A percentile compares a stretch with the other conserved stretches of the same genome.
Evolutionary conservation across 495 filamentous ascomycete genomes (phyloP).

Genomic region (Tuber umbilicatum): DNA sequence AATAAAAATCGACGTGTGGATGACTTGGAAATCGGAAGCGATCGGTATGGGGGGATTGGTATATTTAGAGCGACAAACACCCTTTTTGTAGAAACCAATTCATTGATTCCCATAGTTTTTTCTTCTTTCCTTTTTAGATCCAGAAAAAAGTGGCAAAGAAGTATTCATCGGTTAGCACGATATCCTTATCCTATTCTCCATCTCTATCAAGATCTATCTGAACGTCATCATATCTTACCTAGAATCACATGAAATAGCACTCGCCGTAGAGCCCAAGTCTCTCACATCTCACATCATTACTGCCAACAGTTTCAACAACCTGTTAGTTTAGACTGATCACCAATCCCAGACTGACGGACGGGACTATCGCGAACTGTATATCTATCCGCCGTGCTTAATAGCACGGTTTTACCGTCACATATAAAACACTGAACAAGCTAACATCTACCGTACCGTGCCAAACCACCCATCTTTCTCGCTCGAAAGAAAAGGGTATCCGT

Average conservation of each 20-base stretch:
- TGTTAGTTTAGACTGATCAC: background rate
- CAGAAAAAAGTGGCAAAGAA: background rate
- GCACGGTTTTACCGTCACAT: background rate
- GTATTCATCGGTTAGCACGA: background rate
- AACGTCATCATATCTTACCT: background rate
- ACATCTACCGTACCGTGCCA: background rate
- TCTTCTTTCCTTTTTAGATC: background rate
- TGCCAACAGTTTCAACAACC: background rate
- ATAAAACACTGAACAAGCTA: background rate
- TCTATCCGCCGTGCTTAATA: background rate
- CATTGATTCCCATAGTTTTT: conserved; percentile 5
- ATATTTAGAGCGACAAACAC: conserved; percentile 32
- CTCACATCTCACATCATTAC: background rate
- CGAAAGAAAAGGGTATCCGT: background rate
- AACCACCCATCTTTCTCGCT: background rate
- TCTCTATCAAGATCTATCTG: background rate
- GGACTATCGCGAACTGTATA: background rate
- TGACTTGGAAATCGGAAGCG: conserved; percentile 22
- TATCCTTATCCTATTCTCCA: background rate
- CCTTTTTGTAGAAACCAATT: conserved; percentile 39
- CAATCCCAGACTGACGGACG: background rate
- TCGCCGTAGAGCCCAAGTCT: background rate
- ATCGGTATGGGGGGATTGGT: conserved; percentile 11
- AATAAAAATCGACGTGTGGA: background rate
- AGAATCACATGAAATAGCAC: background rate